Evolutionary conservation across 371 early-diverging fungal genomes (phyloP), one percentile per base, ranked within the genome.

Genomic region (Rhizopus microsporus): DNA sequence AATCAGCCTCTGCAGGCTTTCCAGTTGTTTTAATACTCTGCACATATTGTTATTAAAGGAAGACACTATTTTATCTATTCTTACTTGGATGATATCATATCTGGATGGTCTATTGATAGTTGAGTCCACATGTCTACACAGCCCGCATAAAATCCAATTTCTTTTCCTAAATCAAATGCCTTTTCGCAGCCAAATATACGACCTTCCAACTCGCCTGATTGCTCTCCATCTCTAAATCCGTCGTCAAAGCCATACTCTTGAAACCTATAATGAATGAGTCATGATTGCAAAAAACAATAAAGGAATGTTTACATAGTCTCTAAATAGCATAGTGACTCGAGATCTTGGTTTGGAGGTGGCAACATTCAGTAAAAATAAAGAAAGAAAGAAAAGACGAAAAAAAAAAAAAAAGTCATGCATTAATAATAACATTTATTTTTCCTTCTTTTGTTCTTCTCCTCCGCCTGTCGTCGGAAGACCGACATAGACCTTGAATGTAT

Each of bases 101-200:
- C 80, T 0, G 79, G 72, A 44, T 77, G 72, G 17, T 57, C 33
- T 9, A 52, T 30, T 4, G 63, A 62, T 29, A 85, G 56, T 9
- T 70, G 49, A 10, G 75, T 68, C 91, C 91, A 91, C 47, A 78
- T 63, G 39, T 84, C 77, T 10, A 80, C 83, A 59, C 88, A 86
- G 8, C 91, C 91, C 4, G 74, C 65, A 66, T 89, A 91, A 57
- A 85, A 89, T 16, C 90, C 90, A 53, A 89, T 72, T 61, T 91
- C 91, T 34, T 77, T 77, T 23, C 86, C 85, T 3, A 91, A 68
- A 39, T 83, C 86, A 65, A 83, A 88, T 2, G 88, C 89, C 39
- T 87, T 83, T 67, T 87, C 87, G 35, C 84, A 83, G 5, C 91
- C 91, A 72, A 89, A 78, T 51, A 86, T 76, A 32, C 86, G 82